Percentiles rank a stretch among this genome's conserved stretches.
phyloP scores from a whole-genome alignment of 2,329 filamentous ascomycete species.

The Gremmenia infestans region DNA sequence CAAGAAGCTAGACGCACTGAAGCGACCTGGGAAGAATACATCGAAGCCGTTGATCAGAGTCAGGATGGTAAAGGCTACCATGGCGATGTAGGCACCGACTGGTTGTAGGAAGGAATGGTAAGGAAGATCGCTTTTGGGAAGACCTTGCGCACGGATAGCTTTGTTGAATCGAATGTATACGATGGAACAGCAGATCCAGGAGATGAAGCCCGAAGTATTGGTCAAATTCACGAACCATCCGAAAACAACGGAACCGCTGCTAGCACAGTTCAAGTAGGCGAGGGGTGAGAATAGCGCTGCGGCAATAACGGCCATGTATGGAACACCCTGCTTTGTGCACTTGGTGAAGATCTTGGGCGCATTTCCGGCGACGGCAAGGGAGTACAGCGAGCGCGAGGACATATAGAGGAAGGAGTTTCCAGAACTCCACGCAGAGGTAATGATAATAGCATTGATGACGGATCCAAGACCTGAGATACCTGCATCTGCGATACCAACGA shows the following conservation, averaged over 20 bases:
- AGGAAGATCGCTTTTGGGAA: conserved; percentile 39
- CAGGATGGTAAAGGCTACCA: conserved; percentile 48
- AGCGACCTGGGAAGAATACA: conserved; percentile 56
- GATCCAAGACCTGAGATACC: conserved; percentile 45
- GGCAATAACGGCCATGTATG: conserved; percentile 41
- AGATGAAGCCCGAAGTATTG: conserved; percentile 45
- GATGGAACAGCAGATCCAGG: conserved; percentile 49
- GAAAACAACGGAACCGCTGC: conserved; percentile 43
- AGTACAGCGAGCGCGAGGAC: conserved; percentile 47
- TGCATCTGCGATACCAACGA: conserved; percentile 44
- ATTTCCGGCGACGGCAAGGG: conserved; percentile 47
- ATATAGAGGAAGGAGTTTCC: conserved; percentile 52
- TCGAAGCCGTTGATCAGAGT: conserved; percentile 59
- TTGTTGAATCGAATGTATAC: conserved; percentile 56
- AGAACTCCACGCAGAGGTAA: conserved; percentile 50
- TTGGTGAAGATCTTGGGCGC: conserved; percentile 46
- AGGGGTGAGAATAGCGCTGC: conserved; percentile 41
- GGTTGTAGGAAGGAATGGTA: conserved; percentile 53
- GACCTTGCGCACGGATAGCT: conserved; percentile 39
- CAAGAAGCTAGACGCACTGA: conserved; percentile 51
- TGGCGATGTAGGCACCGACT: conserved; percentile 48
- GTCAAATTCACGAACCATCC: conserved; percentile 52
- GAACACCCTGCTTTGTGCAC: conserved; percentile 47
- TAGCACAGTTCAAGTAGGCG: conserved; percentile 44
- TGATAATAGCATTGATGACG: conserved; percentile 51